Base-by-base conservation (phyloP, 2,329 filamentous ascomycete genomes). In the Phoma sp. region DNA sequence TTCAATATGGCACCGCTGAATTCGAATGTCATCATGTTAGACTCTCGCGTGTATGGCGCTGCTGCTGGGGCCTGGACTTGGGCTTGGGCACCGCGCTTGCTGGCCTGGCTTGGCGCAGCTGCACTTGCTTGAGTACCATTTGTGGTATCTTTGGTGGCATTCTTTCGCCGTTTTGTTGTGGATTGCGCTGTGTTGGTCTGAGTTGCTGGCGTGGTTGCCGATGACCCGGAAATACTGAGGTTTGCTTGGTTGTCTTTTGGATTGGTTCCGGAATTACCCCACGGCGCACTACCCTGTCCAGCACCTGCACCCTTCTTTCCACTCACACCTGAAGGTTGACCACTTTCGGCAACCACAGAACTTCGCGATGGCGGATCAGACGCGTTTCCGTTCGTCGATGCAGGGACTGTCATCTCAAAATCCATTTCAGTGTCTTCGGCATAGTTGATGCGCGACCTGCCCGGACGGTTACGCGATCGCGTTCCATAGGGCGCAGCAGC, bases 391-490 rank as follows among this genome's bases (percentile, higher is more conserved):
- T 88, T 89, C 72, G 86, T 86, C 47, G 78, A 66, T 57, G 85
- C 83, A 74, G 45, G 43, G 69, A 82, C 78, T 20, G 73, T 68
- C 64, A 83, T 84, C 68, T 97, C 93, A 74, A 92, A 91, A 73
- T 98, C 95, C 76, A 91, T 87, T 68, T 98, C 93, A 64, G 93
- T 82, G 75, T 97, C 93, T 77, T 99, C 95, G 43, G 95, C 93
- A 76, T 99, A 99, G 77, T 99, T 99, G 62, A 89, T 87, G 64
- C 95, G 90, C 65, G 89, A 84, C 63, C 84, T 86, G 68, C 90
- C 89, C 53, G 85, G 88, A 69, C 93, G 89, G 77, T 96, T 96
- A 74, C 95, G 90, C 66, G 93, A 97, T 68, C 93, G 89, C 73
- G 95, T 99, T 69, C 93, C 93, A 77, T 99, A 97, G 5, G 87